Conservation (phyloP, 345 rosid genomes). For the Salix suchowensis region DNA sequence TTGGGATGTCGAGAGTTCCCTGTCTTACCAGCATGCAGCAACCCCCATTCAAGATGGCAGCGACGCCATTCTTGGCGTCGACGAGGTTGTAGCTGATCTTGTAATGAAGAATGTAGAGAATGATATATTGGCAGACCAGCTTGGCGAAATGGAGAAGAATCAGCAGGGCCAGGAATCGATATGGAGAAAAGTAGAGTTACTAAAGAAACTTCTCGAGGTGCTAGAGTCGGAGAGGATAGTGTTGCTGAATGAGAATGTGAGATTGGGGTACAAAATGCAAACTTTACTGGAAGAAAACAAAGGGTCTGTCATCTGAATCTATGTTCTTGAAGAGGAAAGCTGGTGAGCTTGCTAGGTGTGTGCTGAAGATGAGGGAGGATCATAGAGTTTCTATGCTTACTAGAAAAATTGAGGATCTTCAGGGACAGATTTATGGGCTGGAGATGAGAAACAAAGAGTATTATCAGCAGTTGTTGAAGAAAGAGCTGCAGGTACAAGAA, state of each 20-base stretch:
- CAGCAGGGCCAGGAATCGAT: slow-evolving; percentile 31
- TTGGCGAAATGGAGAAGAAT: slow-evolving; percentile 32
- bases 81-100: slow-evolving; percentile 40
- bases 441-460: slow-evolving; percentile 53
- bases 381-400: slow-evolving; percentile 45
- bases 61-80: neutral
- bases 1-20: slow-evolving; percentile 42
- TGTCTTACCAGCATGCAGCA: slow-evolving; percentile 40
- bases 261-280: slow-evolving; percentile 40
- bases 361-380: slow-evolving; percentile 66
- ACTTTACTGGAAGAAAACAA: slow-evolving; percentile 50
- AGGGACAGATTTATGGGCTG: slow-evolving; percentile 40
- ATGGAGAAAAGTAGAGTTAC: slow-evolving; percentile 44
- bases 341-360: slow-evolving; percentile 49
- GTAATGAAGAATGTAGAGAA: slow-evolving; percentile 53
- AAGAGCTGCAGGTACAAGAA: neutral
- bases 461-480: slow-evolving; percentile 18
- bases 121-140: slow-evolving; percentile 38
- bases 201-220: slow-evolving; percentile 58
- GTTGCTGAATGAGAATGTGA: slow-evolving; percentile 48
- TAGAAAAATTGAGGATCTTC: slow-evolving; percentile 42
- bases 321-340: slow-evolving; percentile 56
- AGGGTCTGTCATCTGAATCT: slow-evolving; percentile 44
- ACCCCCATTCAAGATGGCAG: neutral
- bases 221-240: slow-evolving; percentile 65